A percentile compares a stretch with the other conserved stretches of the same genome.
phyloP scores from a whole-genome alignment of 2,329 filamentous ascomycete genomes.

The Akanthomyces dipterigenus region DNA sequence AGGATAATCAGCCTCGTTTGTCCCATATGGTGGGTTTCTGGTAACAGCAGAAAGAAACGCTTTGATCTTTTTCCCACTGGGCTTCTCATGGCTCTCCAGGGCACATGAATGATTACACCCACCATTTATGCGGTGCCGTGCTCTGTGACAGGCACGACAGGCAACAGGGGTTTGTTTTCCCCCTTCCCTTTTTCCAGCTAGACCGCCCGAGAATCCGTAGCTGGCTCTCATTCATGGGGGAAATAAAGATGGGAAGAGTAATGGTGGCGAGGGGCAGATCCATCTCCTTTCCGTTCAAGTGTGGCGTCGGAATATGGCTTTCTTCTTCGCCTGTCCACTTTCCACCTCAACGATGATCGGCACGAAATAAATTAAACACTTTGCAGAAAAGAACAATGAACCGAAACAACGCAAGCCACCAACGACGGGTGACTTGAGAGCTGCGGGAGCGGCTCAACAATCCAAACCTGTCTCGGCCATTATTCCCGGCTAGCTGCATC shows the following conservation, averaged over 20 bases:
- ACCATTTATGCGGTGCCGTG: background rate
- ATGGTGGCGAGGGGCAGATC: background rate
- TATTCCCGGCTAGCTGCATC: slow-evolving; percentile 6
- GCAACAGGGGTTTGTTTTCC: background rate
- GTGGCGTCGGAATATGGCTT: background rate
- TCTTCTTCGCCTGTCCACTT: background rate
- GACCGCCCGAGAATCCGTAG: background rate
- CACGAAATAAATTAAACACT: background rate
- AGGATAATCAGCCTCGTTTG: background rate
- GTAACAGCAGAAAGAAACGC: background rate
- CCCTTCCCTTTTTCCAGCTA: background rate
- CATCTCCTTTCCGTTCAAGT: background rate
- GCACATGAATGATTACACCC: background rate
- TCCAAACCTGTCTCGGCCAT: background rate
- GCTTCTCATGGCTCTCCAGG: background rate
- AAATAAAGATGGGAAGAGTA: background rate
- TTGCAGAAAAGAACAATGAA: too few species aligned
- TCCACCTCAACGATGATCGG: background rate
- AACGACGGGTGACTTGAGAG: background rate
- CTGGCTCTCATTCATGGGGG: background rate
- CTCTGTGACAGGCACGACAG: slow-evolving; percentile 1
- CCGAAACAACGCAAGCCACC: background rate
- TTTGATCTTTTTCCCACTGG: background rate
- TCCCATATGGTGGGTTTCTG: background rate
- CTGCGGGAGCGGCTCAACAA: background rate